Evolutionary conservation across 2,329 filamentous ascomycete species (phyloP).

Genomic region (Mariannaea sp.): DNA sequence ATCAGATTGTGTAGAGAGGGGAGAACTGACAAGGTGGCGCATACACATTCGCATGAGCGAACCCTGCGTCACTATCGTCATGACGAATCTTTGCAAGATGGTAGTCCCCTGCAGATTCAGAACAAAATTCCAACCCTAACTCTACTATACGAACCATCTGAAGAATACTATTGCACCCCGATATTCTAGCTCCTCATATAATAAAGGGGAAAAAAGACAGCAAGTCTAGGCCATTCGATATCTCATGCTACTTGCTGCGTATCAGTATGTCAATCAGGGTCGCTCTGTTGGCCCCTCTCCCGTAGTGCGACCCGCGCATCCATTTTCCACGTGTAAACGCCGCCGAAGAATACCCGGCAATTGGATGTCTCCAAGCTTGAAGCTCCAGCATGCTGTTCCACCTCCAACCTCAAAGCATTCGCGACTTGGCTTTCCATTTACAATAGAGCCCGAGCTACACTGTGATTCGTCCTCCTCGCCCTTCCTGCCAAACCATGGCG

Average conservation of each 20-base stretch:
- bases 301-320: too few relatives aligned
- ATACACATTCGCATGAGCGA: too few relatives aligned
- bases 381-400: not conserved
- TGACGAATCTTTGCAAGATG: too few relatives aligned
- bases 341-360: constrained; percentile 16
- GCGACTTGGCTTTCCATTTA: not conserved
- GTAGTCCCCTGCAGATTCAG: too few relatives aligned
- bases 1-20: too few relatives aligned
- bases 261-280: not conserved
- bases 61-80: too few relatives aligned
- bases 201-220: not conserved
- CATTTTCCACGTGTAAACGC: not conserved
- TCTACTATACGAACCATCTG: not conserved
- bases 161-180: not conserved
- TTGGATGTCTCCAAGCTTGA: not conserved
- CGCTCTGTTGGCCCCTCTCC: not conserved
- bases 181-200: not conserved
- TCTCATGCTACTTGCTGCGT: constrained; percentile 3
- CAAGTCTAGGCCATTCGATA: not conserved
- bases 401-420: constrained; percentile 5
- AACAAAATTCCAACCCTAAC: too few relatives aligned
- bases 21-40: too few relatives aligned
- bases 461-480: not conserved
- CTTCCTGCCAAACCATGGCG: constrained; percentile 53
- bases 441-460: not conserved